Percentiles rank a stretch among this genome's conserved stretches.
phyloP scores from a whole-genome alignment of 78 protist genomes.

The Dictyostelium intermedium region DNA sequence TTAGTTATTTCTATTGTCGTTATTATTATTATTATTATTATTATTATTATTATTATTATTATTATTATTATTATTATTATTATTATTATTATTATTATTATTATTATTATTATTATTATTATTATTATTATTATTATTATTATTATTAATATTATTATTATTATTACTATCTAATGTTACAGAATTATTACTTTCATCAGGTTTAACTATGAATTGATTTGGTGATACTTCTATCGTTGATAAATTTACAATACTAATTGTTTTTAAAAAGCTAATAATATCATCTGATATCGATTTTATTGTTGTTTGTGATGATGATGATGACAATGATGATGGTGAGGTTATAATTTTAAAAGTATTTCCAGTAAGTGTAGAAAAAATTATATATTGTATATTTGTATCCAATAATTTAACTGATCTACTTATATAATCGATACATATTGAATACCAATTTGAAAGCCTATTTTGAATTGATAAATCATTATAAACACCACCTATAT shows the following conservation, averaged over 20 bases:
- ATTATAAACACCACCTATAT: background rate
- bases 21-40: too few relatives aligned
- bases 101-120: background rate
- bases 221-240: background rate
- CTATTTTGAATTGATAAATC: background rate
- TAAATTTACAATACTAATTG: conserved; percentile 29
- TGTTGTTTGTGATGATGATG: background rate
- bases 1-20: too few relatives aligned
- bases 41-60: background rate
- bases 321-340: background rate
- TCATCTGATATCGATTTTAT: background rate
- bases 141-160: background rate
- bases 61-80: background rate
- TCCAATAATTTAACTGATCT: conserved; percentile 35
- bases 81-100: background rate
- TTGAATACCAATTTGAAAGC: conserved; percentile 54
- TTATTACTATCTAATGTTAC: background rate
- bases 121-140: background rate
- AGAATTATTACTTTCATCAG: background rate
- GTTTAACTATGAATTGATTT: background rate
- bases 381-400: background rate
- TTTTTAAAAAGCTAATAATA: conserved; percentile 11
- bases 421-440: conserved; percentile 49
- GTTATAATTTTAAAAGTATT: background rate
- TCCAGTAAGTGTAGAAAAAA: conserved; percentile 33